phyloP scores from a whole-genome alignment of 2,329 filamentous ascomycete genomes.

The Colletotrichum abscissum region DNA sequence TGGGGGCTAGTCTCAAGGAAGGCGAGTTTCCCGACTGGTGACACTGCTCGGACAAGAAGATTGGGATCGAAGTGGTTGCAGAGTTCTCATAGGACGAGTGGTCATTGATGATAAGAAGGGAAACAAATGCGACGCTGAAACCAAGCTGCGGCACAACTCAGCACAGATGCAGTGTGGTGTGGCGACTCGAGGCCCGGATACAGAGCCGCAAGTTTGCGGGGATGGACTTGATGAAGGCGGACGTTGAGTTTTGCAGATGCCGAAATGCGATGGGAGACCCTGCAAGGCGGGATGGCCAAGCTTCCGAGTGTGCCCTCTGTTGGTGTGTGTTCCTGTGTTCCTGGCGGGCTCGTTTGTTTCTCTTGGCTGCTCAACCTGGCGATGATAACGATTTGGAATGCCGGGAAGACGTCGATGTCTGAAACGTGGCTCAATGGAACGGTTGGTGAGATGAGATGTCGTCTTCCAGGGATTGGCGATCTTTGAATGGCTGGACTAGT shows the following conservation, averaged over 20 bases:
- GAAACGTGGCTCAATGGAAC: slow-evolving; percentile 29
- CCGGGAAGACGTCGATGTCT: slow-evolving; percentile 6
- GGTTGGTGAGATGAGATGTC: slow-evolving; percentile 27
- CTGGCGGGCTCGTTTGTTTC: slow-evolving; percentile 5
- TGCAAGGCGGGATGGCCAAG: slow-evolving; percentile 13
- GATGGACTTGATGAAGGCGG: neutral
- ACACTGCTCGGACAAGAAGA: slow-evolving; percentile 25
- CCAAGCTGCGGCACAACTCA: slow-evolving; percentile 35
- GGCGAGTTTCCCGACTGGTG: slow-evolving; percentile 14
- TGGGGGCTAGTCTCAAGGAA: slow-evolving; percentile 25
- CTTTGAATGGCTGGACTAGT: neutral
- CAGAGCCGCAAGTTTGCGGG: slow-evolving; percentile 25
- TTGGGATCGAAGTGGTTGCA: slow-evolving; percentile 1
- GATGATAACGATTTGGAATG: slow-evolving; percentile 21
- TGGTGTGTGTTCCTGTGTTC: neutral
- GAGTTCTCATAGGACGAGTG: slow-evolving; percentile 25
- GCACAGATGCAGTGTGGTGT: slow-evolving; percentile 34
- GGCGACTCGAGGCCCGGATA: slow-evolving; percentile 19
- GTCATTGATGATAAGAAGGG: slow-evolving; percentile 26
- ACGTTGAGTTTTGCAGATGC: slow-evolving; percentile 14
- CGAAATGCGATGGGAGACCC: slow-evolving; percentile 26
- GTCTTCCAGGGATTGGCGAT: slow-evolving; percentile 14
- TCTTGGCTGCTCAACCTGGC: slow-evolving; percentile 3
- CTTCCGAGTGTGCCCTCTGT: slow-evolving; percentile 20
- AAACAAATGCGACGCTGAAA: slow-evolving; percentile 35